Percentiles rank a stretch among this genome's conserved stretches.
phyloP scores from a whole-genome alignment of 2,329 filamentous ascomycete genomes.

The Setomelanomma holmii region DNA sequence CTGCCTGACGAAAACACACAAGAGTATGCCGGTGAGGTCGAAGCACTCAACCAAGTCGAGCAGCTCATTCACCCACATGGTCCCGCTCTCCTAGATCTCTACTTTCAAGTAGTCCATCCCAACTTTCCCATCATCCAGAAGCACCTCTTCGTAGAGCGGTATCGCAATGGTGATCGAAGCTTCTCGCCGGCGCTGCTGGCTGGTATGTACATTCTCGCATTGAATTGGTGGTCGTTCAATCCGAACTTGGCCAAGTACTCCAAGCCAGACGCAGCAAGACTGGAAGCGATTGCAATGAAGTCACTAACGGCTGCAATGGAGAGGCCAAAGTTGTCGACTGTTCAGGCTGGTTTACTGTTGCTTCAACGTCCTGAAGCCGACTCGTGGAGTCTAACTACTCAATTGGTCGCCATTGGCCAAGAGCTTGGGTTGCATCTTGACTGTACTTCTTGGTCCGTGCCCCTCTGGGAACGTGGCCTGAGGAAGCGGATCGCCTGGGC shows the following conservation, averaged over 20 bases:
- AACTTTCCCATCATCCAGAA: slow-evolving; percentile 85
- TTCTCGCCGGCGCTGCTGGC: slow-evolving; percentile 80
- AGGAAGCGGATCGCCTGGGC: slow-evolving; percentile 90
- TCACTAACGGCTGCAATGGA: slow-evolving; percentile 80
- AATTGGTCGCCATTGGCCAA: slow-evolving; percentile 84
- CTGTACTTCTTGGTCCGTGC: slow-evolving; percentile 85
- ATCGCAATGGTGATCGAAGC: slow-evolving; percentile 73
- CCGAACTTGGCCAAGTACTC: slow-evolving; percentile 68
- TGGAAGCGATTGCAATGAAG: slow-evolving; percentile 76
- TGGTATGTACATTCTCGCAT: slow-evolving; percentile 82
- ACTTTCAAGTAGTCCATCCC: slow-evolving; percentile 81
- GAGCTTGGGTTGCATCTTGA: slow-evolving; percentile 90
- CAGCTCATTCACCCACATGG: slow-evolving; percentile 78
- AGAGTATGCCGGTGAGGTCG: slow-evolving; percentile 72
- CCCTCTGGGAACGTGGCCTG: slow-evolving; percentile 83
- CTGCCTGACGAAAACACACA: slow-evolving; percentile 76
- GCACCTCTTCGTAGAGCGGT: slow-evolving; percentile 78
- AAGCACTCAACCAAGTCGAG: slow-evolving; percentile 77
- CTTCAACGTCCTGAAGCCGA: slow-evolving; percentile 78
- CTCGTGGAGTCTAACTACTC: slow-evolving; percentile 84
- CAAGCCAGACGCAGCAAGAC: slow-evolving; percentile 73
- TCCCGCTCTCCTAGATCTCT: slow-evolving; percentile 77
- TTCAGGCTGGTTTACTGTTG: slow-evolving; percentile 78
- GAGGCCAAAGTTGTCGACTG: slow-evolving; percentile 79
- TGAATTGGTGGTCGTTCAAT: slow-evolving; percentile 86